Evolutionary conservation across 2,329 filamentous ascomycete genomes (phyloP).

Genomic region (Cercospora zeina): DNA sequence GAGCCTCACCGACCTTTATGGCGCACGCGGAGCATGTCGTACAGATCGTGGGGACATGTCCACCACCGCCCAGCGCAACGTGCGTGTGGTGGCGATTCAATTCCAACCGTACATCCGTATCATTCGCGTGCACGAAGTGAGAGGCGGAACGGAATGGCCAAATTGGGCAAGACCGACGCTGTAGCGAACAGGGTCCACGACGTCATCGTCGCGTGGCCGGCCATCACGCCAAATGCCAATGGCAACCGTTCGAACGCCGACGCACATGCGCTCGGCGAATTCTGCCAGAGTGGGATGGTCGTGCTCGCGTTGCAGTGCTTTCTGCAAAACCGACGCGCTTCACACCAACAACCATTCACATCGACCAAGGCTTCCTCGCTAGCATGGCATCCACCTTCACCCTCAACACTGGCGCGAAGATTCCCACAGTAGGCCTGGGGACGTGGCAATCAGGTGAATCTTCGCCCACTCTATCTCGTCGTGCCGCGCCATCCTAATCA

Average conservation of each 20-base stretch:
- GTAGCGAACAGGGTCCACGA: neutral
- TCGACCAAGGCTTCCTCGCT: conserved; percentile 29
- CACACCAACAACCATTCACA: conserved; percentile 23
- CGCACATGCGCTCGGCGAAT: neutral
- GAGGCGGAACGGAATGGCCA: neutral
- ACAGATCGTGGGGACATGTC: neutral
- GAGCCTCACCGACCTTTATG: neutral
- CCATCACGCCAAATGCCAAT: neutral
- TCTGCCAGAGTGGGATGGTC: neutral
- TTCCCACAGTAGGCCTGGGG: conserved; percentile 43
- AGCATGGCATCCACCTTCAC: conserved; percentile 37
- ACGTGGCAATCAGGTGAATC: conserved; percentile 41
- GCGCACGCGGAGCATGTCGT: neutral
- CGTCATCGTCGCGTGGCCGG: neutral
- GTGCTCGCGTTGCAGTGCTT: neutral
- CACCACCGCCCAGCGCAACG: neutral
- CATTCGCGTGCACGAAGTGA: neutral
- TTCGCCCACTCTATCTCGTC: too few relatives aligned
- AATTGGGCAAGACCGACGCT: neutral
- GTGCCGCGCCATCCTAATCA: neutral
- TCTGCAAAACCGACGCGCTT: neutral
- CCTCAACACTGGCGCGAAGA: conserved; percentile 44
- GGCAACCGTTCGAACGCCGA: neutral
- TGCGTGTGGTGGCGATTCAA: neutral
- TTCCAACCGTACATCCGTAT: neutral